Percentiles rank a stretch among this genome's conserved stretches.
These are phyloP conservation scores for Aspergillus sojae DNA, from an alignment of 2,329 filamentous ascomycete species.

Conservation along the genomic window DNA sequence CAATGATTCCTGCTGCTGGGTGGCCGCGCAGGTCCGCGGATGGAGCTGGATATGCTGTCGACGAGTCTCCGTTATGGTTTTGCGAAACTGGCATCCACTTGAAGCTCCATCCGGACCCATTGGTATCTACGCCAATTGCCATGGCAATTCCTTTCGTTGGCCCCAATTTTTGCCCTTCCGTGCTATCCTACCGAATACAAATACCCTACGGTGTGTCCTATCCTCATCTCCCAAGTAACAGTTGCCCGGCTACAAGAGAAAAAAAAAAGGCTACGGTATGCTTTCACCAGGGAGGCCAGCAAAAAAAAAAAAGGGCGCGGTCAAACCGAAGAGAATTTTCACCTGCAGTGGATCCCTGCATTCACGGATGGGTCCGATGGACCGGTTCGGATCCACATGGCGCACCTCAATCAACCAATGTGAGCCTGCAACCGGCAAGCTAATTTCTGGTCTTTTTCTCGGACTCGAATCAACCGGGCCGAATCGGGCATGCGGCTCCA, in stretches of 20 bases:
- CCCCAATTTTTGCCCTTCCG: background rate
- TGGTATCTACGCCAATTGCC: conserved; percentile 9
- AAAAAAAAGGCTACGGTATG: background rate
- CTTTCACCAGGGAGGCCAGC: background rate
- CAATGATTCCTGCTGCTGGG: conserved; percentile 17
- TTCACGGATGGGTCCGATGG: conserved; percentile 22
- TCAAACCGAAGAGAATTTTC: conserved; percentile 13
- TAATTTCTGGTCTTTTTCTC: conserved; percentile 21
- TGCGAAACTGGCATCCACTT: conserved; percentile 18
- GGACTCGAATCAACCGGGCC: conserved; percentile 27
- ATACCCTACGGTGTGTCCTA: background rate
- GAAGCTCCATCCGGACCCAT: conserved; percentile 15
- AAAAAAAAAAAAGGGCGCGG: background rate
- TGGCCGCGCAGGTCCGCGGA: conserved; percentile 14
- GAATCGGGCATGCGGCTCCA: conserved; percentile 32
- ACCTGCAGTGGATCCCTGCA: conserved; percentile 13
- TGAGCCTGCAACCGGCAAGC: background rate
- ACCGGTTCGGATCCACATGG: conserved; percentile 21
- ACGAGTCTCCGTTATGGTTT: conserved; percentile 2
- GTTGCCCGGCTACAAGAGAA: background rate
- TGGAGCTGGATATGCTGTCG: conserved; percentile 19
- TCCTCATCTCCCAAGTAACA: background rate
- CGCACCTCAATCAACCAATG: conserved; percentile 12
- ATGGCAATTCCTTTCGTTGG: background rate
- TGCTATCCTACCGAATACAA: background rate